Percentiles rank a stretch among this genome's conserved stretches.
Evolutionary conservation across 345 rosid genomes (phyloP).

Genomic region (Aurinia saxatilis): DNA sequence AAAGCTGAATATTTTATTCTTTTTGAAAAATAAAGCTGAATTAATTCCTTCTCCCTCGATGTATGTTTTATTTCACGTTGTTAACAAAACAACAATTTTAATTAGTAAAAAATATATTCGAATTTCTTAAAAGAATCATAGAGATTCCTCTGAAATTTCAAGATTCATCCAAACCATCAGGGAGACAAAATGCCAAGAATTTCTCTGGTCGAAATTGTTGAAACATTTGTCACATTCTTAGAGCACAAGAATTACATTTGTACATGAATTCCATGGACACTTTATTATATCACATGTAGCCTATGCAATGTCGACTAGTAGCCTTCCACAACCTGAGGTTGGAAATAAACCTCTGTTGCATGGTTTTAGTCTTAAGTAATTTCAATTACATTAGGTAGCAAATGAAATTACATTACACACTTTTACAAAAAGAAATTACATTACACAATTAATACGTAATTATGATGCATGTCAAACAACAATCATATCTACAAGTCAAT

Average conservation of each 20-base stretch:
- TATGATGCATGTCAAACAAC: background rate
- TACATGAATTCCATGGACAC: background rate
- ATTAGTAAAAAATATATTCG: background rate
- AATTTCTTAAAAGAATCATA: background rate
- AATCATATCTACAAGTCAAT: background rate
- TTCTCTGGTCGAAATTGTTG: background rate
- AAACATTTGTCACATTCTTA: constrained; percentile 12
- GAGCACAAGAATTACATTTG: constrained; percentile 8
- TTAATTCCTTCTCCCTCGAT: background rate
- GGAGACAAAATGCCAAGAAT: constrained; percentile 16
- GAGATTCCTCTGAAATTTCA: constrained; percentile 2
- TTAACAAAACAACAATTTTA: background rate
- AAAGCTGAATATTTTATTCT: background rate
- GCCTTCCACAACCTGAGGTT: background rate
- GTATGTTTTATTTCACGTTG: background rate
- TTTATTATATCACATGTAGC: background rate
- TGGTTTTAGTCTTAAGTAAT: too few species aligned
- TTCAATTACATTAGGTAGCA: background rate
- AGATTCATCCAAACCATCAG: constrained; percentile 4
- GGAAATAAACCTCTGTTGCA: background rate
- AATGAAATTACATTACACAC: background rate
- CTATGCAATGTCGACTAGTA: background rate
- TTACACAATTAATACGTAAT: background rate
- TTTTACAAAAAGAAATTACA: background rate
- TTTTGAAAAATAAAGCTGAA: background rate